Evolutionary conservation across 805 yeast species (phyloP).

Genomic region (Torulaspora gathmanii): DNA sequence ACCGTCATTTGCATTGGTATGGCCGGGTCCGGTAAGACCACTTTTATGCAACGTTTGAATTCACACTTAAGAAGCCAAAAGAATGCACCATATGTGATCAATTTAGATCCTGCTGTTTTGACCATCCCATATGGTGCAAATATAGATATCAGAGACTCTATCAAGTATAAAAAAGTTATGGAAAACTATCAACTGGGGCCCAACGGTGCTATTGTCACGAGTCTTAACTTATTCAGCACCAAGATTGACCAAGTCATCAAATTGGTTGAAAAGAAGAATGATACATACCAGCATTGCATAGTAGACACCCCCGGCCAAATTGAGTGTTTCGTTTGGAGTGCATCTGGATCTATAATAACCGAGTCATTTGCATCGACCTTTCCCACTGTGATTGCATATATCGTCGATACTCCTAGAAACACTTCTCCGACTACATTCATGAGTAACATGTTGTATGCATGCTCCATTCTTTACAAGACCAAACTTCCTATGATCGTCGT

Average conservation of each 20-base stretch:
- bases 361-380: conserved; percentile 94
- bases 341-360: conserved; percentile 93
- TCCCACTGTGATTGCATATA: conserved; percentile 93
- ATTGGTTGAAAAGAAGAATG: conserved; percentile 70
- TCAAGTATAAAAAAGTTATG: conserved; percentile 94
- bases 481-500: conserved; percentile 95
- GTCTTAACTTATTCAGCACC: conserved; percentile 85
- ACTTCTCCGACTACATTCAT: conserved; percentile 94
- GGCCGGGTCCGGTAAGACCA: conserved; percentile 92
- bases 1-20: conserved; percentile 54
- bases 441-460: conserved; percentile 97
- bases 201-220: conserved; percentile 96
- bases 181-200: conserved; percentile 94
- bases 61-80: conserved; percentile 74
- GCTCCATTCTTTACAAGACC: conserved; percentile 92
- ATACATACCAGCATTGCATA: conserved; percentile 60
- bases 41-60: conserved; percentile 92
- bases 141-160: conserved; percentile 93
- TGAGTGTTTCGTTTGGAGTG: conserved; percentile 98
- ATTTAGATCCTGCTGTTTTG: conserved; percentile 93
- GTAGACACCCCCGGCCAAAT: conserved; percentile 99
- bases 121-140: conserved; percentile 92
- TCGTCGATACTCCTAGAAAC: conserved; percentile 94
- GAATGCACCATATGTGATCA: conserved; percentile 82
- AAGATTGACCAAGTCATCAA: conserved; percentile 92